Percentiles rank a stretch among this genome's conserved stretches.
Conservation (phyloP, 352 stramenopile species). For the Pythium coloratum region DNA sequence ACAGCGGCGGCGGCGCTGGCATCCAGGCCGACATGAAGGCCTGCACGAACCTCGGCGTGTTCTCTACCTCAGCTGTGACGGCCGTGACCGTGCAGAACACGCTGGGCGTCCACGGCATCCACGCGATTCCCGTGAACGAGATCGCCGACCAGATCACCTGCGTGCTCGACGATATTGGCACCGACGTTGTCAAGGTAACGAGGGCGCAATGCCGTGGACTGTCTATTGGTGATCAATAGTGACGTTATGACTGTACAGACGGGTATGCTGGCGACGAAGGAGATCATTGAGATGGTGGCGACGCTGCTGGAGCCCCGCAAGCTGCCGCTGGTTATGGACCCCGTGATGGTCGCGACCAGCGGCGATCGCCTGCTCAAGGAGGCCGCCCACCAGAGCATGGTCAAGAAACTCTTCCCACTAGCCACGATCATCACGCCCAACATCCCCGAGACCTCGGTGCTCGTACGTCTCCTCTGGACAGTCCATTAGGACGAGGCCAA, state of each 20-base stretch:
- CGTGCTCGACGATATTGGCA: conserved; percentile 87
- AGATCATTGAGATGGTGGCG: conserved; percentile 76
- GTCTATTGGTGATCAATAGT: too few relatives aligned
- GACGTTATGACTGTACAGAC: conserved; percentile 36
- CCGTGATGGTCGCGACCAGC: conserved; percentile 93
- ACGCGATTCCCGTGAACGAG: conserved; percentile 55
- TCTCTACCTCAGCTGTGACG: conserved; percentile 87
- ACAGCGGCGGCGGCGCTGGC: conserved; percentile 89
- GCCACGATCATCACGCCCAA: conserved; percentile 92
- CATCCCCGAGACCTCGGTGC: conserved; percentile 90
- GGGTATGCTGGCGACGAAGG: conserved; percentile 89
- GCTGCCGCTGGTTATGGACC: conserved; percentile 87
- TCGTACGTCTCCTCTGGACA: conserved; percentile 47
- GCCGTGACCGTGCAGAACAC: conserved; percentile 92
- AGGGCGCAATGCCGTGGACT: too few relatives aligned
- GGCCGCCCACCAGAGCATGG: conserved; percentile 66
- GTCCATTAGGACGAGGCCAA: not conserved
- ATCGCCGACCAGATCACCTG: conserved; percentile 83
- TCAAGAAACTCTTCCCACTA: conserved; percentile 83
- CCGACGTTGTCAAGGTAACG: conserved; percentile 83
- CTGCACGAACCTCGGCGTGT: conserved; percentile 84
- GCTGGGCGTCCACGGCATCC: conserved; percentile 47
- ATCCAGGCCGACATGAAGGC: conserved; percentile 94
- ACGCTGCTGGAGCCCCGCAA: conserved; percentile 48
- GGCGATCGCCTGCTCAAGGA: conserved; percentile 82